Base-by-base conservation (phyloP, 2,329 filamentous ascomycete species). In the Aspergillus caelatus region DNA sequence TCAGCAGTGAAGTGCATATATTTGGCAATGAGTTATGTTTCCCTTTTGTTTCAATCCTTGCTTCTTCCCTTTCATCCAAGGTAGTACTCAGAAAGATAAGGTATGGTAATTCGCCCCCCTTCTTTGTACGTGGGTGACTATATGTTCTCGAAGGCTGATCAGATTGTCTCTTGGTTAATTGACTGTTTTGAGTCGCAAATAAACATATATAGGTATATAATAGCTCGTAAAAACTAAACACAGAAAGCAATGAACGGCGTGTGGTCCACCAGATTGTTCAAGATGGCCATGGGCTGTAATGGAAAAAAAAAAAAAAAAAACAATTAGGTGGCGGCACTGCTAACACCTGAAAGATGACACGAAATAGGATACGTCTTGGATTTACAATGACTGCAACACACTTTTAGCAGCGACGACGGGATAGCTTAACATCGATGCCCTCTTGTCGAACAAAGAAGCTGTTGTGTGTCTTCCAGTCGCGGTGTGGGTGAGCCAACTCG, bases 401-500 rank as follows among this genome's bases (percentile, higher is more conserved):
- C 43, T 9, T 10, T 45, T 4, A 48, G 2, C 11, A 28, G 28
- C 48, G 55, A 39, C 48, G 55, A 39, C 43, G 64, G 34, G 61
- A 54, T 58, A 70, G 62, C 5, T 62, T 61, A 58, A 87, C 84
- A 55, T 86, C 79, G 64, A 88, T 70, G 0, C 86, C 85, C 57
- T 82, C 78, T 72, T 88, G 86, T 11, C 87, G 84, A 11, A 88
- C 85, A 68, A 88, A 88, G 73, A 87, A 88, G 4, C 84, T 86
- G 23, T 85, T 82, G 60, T 84, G 81, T n/a, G 84, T 83, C 63
- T 80, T 81, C 67, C 87, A 77, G 58, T 82, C 79, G 48, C 81
- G 78, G 11, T 79, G 78, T 0, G 84, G 84, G 62, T 84, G 77
- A n/a, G 82, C 79, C 30, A 87, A 76, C 71, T 84, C 77, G 65